Evolutionary conservation across 2,329 filamentous ascomycete genomes (phyloP).

Genomic region (Colletotrichum incanum): DNA sequence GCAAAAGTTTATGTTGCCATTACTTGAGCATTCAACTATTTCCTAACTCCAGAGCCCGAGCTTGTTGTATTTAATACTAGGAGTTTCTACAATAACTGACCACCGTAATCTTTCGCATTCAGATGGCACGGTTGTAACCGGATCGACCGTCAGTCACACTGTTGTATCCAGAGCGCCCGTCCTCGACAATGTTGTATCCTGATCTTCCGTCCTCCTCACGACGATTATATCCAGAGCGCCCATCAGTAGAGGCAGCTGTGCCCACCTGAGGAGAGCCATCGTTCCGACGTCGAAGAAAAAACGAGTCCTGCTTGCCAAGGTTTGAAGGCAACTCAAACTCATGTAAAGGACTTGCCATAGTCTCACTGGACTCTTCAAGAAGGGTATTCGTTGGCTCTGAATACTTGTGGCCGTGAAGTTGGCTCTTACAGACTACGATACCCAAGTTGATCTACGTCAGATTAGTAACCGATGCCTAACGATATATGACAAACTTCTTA

Average conservation of each 20-base stretch:
- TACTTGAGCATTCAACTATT: no score
- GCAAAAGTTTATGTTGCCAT: no score
- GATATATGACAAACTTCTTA: not conserved
- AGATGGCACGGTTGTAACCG: not conserved
- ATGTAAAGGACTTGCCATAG: no score
- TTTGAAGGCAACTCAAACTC: no score
- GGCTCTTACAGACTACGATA: not conserved
- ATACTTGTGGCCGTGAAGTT: not conserved
- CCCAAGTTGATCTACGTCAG: not conserved
- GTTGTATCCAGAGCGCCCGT: slow-evolving; percentile 16
- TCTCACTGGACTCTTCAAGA: not conserved
- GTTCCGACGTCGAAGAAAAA: not conserved
- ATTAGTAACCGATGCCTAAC: rapidly evolving
- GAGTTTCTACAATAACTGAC: no score
- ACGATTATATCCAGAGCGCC: not conserved
- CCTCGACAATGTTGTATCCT: not conserved
- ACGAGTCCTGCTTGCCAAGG: no score
- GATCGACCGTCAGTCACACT: not conserved
- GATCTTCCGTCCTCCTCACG: no score
- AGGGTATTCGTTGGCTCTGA: not conserved
- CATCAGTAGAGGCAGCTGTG: not conserved
- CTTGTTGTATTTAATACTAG: not conserved
- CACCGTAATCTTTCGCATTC: not conserved
- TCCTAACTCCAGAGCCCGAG: not conserved
- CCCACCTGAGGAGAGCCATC: not conserved